Percentiles rank a stretch among this genome's conserved stretches.
phyloP scores from a whole-genome alignment of 371 early-diverging fungal species.

The Mortierella sp. region DNA sequence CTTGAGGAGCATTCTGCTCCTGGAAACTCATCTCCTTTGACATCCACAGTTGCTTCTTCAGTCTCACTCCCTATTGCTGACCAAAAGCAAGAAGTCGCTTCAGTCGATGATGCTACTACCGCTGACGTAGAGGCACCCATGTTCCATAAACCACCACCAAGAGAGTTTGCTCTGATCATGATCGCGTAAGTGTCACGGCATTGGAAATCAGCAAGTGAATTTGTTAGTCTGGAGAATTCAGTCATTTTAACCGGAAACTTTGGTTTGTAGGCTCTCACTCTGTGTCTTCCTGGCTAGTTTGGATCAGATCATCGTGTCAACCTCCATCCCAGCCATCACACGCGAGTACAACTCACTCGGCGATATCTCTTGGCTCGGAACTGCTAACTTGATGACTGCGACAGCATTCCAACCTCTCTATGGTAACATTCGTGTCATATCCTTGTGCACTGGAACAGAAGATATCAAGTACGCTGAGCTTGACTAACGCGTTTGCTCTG shows the following conservation, averaged over 20 bases:
- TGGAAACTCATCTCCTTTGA: neutral
- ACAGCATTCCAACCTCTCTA: conserved; percentile 84
- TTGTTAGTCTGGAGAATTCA: too few relatives aligned
- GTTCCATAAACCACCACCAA: conserved; percentile 46
- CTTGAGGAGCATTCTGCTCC: neutral
- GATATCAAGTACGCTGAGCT: too few relatives aligned
- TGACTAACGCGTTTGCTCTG: too few relatives aligned
- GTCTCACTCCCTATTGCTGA: neutral
- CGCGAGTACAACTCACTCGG: conserved; percentile 75
- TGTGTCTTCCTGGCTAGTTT: conserved; percentile 70
- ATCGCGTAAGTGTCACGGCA: conserved; percentile 32
- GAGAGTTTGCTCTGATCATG: conserved; percentile 39
- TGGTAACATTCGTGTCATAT: conserved; percentile 14
- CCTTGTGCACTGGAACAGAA: too few relatives aligned
- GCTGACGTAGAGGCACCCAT: conserved; percentile 12
- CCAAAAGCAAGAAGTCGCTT: neutral
- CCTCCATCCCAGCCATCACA: conserved; percentile 79
- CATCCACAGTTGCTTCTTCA: conserved; percentile 1
- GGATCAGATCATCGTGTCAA: conserved; percentile 83
- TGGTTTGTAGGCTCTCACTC: conserved; percentile 44
- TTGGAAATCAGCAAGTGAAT: too few relatives aligned
- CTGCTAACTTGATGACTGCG: conserved; percentile 77
- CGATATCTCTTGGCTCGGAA: conserved; percentile 78
- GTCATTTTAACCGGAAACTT: neutral
- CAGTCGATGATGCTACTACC: conserved; percentile 4